These are phyloP conservation scores for Phaeoacremonium minimum DNA, from an alignment of 2,329 filamentous ascomycete species.

Conservation along the genomic window DNA sequence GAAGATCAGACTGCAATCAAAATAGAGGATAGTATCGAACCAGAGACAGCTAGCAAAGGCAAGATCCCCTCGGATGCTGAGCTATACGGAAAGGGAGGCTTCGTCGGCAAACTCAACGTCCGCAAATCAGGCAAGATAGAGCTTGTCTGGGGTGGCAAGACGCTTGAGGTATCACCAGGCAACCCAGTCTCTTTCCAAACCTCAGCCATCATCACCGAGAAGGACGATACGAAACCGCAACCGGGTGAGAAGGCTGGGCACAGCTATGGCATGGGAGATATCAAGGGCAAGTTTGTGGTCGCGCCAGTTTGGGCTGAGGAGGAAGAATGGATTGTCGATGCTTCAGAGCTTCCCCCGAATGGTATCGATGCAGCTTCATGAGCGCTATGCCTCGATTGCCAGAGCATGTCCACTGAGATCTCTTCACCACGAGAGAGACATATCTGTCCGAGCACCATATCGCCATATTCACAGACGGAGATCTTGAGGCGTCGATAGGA, in stretches of 20 bases:
- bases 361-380: constrained; percentile 7
- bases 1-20: constrained; percentile 18
- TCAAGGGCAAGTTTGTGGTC: constrained; percentile 58
- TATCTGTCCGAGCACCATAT: too few species aligned
- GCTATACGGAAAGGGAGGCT: constrained; percentile 47
- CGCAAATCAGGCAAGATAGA: constrained; percentile 59
- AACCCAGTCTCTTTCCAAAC: constrained; percentile 49
- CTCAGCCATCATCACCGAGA: constrained; percentile 55
- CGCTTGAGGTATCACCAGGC: constrained; percentile 49
- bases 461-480: too few species aligned
- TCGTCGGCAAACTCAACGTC: constrained; percentile 55
- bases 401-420: too few species aligned
- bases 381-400: too few species aligned
- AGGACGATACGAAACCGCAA: constrained; percentile 47
- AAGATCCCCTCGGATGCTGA: constrained; percentile 21
- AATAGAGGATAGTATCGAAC: constrained; percentile 18
- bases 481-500: too few species aligned
- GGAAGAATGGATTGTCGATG: constrained; percentile 46
- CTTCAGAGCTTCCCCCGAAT: constrained; percentile 22
- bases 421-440: too few species aligned
- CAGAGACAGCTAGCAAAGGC: constrained; percentile 20
- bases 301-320: constrained; percentile 56
- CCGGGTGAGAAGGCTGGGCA: constrained; percentile 38
- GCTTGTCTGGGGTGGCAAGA: constrained; percentile 58
- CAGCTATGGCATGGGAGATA: constrained; percentile 58